A percentile compares a stretch with the other conserved stretches of the same genome.
Conservation (phyloP, 345 rosid genomes). For the Nasturtium officinale region DNA sequence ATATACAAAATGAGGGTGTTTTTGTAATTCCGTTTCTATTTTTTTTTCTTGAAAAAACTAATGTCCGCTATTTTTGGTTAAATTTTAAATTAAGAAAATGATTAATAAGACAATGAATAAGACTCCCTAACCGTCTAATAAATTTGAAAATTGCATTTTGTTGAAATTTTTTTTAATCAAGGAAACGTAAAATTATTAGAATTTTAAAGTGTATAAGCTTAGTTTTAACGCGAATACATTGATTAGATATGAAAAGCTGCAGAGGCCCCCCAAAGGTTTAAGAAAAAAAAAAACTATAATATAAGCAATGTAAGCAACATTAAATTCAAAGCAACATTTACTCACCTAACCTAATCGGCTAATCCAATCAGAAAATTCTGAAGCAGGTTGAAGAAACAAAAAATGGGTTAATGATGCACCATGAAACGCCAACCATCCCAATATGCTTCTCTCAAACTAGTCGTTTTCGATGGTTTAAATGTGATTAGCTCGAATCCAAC, state of each 20-base stretch:
- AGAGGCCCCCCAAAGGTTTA: neutral
- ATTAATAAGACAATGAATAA: neutral
- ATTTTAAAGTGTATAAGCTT: neutral
- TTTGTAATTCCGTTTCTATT: neutral
- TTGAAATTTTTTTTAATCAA: neutral
- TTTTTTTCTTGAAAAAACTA: neutral
- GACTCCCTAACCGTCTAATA: conserved; percentile 13
- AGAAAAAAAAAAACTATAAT: too few relatives aligned
- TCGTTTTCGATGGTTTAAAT: conserved; percentile 41
- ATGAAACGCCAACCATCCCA: conserved; percentile 60
- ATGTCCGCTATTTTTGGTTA: conserved; percentile 6
- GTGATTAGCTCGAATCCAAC: conserved; percentile 55
- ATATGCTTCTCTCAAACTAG: conserved; percentile 45
- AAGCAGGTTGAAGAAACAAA: too few relatives aligned
- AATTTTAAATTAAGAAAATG: conserved; percentile 19
- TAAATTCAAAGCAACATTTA: too few relatives aligned
- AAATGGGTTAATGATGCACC: conserved; percentile 55
- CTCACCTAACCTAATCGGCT: too few relatives aligned
- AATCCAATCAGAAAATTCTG: too few relatives aligned
- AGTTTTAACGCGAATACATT: neutral
- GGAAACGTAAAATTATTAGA: neutral
- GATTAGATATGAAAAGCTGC: neutral
- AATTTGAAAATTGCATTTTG: neutral
- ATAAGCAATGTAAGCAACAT: neutral
- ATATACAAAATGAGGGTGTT: conserved; percentile 9